These are phyloP conservation scores for Panellus pusillus DNA, from an alignment of 768 basidiomycete genomes.

Conservation along the genomic window DNA sequence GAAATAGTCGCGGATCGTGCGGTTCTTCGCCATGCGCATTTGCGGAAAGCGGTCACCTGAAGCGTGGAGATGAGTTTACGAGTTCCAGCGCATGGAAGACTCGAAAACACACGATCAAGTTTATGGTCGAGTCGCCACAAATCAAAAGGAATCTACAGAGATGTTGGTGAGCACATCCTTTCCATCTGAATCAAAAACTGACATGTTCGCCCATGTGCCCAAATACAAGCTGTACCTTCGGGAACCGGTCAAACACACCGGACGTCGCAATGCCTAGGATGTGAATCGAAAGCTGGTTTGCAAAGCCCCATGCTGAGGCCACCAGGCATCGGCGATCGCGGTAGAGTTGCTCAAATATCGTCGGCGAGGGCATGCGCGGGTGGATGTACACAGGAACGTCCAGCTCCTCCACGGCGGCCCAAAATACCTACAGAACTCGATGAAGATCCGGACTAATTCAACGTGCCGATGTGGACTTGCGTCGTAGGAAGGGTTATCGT, in stretches of 20 bases:
- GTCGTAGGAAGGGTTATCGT: constrained; percentile 19
- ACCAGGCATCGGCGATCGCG: constrained; percentile 17
- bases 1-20: constrained; percentile 22
- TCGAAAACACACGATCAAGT: constrained; percentile 17
- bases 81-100: not conserved
- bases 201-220: constrained; percentile 24
- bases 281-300: constrained; percentile 22
- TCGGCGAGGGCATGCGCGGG: constrained; percentile 10
- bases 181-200: not conserved
- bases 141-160: constrained; percentile 20
- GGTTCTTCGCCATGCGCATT: constrained; percentile 21
- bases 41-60: constrained; percentile 21
- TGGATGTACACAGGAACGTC: constrained; percentile 20
- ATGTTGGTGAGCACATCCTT: not conserved
- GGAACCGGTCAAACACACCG: constrained; percentile 22
- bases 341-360: constrained; percentile 15
- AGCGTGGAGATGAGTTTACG: not conserved
- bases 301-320: constrained; percentile 21
- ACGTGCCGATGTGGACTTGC: not conserved
- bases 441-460: not conserved
- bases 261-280: constrained; percentile 23
- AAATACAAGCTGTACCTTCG: constrained; percentile 17
- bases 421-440: constrained; percentile 6
- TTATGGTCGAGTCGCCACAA: constrained; percentile 23
- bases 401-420: constrained; percentile 19